Evolutionary conservation across 2,329 filamentous ascomycete species (phyloP), one percentile per base, ranked within the genome.

Genomic region (Lachnellula cervina): DNA sequence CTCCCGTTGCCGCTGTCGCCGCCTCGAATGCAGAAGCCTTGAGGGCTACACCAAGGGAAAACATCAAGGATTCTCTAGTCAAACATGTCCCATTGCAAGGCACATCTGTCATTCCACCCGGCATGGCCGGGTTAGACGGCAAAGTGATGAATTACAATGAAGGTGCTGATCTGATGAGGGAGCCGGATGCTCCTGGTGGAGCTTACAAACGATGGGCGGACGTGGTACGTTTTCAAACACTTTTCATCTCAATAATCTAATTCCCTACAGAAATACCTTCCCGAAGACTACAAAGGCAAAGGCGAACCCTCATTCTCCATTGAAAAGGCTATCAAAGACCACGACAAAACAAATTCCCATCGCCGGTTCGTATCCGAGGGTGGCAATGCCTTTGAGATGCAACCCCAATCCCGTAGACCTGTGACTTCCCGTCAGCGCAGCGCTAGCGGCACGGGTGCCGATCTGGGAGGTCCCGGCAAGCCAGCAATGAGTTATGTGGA

Each of bases 151-250:
- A 85, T 28, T 97, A 97, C 66, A 77, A 90, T 65, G 91, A 97
- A 67, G 91, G 91, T n/a, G 80, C 86, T 2, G 90, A 96, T 66
- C 77, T 96, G 69, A 91, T 92, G 87, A 79, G 86, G 49, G 89
- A 93, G 65, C 72, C 74, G 0, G 82, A 87, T 58, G 81, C 82
- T 3, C 69, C 74, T 0, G 89, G 88, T 16, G 88, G 86, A n/a
- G 79, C 88, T 14, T 96, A 94, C 68, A 88, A 84, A 73, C 81
- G 89, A 47, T 93, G 84, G 76, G 81, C 86, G 4, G 84, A 83
- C 49, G 70, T 89, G 62, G 90, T 94, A 78, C 72, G 86, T 79
- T 14, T n/a, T n/a, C 9, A 23, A 21, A 23, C n/a, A 16, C 16
- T 2, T 35, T 43, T 23, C 25, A 17, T 7, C 16, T 16, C 23